A percentile compares a stretch with the other conserved stretches of the same genome.
Conservation (phyloP, 768 basidiomycete species). For the Tricholoma hemisulphureum region DNA sequence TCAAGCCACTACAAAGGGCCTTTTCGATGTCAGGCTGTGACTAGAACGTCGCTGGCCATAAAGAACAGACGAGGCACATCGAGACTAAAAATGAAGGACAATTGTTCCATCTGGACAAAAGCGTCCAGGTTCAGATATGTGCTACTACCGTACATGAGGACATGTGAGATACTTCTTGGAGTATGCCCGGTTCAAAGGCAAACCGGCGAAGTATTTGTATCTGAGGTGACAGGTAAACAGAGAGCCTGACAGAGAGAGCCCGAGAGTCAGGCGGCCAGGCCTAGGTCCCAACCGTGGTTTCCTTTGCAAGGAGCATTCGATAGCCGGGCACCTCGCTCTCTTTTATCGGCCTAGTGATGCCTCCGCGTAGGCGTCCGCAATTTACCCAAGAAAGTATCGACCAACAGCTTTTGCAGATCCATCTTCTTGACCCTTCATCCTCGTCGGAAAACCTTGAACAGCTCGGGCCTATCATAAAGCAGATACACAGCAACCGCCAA, state of each 20-base stretch:
- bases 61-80: too few relatives aligned
- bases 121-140: too few relatives aligned
- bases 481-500: conserved; percentile 82
- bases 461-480: conserved; percentile 91
- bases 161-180: too few relatives aligned
- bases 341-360: conserved; percentile 49
- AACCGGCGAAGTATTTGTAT: conserved; percentile 31
- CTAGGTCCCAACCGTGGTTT: neutral
- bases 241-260: conserved; percentile 13
- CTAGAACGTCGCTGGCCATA: too few relatives aligned
- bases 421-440: conserved; percentile 82
- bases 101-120: too few relatives aligned
- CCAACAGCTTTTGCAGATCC: conserved; percentile 88
- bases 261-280: neutral
- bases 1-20: too few relatives aligned
- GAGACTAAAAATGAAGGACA: too few relatives aligned
- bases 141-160: too few relatives aligned
- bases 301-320: neutral
- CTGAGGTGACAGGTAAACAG: conserved; percentile 40
- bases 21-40: too few relatives aligned
- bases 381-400: conserved; percentile 85
- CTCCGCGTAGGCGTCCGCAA: conserved; percentile 69
- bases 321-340: conserved; percentile 2
- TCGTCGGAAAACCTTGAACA: conserved; percentile 94
- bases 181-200: neutral